These are phyloP conservation scores for Penicillium vulpinum DNA, from an alignment of 2,329 filamentous ascomycete genomes.

Conservation along the genomic window DNA sequence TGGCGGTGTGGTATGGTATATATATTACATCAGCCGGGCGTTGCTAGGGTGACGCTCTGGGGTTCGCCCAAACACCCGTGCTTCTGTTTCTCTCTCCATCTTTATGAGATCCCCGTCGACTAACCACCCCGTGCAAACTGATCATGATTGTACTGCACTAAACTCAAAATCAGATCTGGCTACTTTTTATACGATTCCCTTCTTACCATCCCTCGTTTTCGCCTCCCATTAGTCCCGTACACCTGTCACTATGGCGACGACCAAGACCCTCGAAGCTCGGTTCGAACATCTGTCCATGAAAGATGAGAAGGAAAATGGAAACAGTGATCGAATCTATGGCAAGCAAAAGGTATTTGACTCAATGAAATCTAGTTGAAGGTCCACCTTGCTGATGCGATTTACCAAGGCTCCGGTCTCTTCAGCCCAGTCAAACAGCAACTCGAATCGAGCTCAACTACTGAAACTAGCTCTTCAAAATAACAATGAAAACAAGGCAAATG, in stretches of 20 bases:
- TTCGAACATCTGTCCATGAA: slow-evolving; percentile 88
- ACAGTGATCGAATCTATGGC: slow-evolving; percentile 58
- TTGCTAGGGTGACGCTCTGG: slow-evolving; percentile 23
- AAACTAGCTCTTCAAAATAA: slow-evolving; percentile 82
- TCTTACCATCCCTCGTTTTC: slow-evolving; percentile 9
- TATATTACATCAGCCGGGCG: slow-evolving; percentile 1
- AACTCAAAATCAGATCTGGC: background rate
- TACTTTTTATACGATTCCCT: background rate
- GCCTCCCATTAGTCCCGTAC: slow-evolving; percentile 4
- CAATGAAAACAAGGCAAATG: slow-evolving; percentile 61
- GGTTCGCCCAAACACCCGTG: slow-evolving; percentile 20
- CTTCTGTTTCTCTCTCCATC: slow-evolving; percentile 14
- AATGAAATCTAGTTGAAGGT: background rate
- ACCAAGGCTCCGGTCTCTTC: slow-evolving; percentile 49
- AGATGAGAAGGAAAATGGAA: slow-evolving; percentile 74
- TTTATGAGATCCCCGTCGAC: slow-evolving; percentile 9
- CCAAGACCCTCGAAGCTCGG: slow-evolving; percentile 76
- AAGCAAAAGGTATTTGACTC: slow-evolving; percentile 70
- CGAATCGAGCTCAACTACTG: slow-evolving; percentile 75
- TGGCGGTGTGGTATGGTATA: background rate
- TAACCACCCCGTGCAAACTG: slow-evolving; percentile 6
- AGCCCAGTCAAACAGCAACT: slow-evolving; percentile 49
- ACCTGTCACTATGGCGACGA: slow-evolving; percentile 63
- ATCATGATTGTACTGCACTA: slow-evolving; percentile 13
- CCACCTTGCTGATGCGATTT: slow-evolving; percentile 20